A percentile compares a stretch with the other conserved stretches of the same genome.
phyloP scores from a whole-genome alignment of 2,329 filamentous ascomycete genomes.

The Fusarium protoensiforme region DNA sequence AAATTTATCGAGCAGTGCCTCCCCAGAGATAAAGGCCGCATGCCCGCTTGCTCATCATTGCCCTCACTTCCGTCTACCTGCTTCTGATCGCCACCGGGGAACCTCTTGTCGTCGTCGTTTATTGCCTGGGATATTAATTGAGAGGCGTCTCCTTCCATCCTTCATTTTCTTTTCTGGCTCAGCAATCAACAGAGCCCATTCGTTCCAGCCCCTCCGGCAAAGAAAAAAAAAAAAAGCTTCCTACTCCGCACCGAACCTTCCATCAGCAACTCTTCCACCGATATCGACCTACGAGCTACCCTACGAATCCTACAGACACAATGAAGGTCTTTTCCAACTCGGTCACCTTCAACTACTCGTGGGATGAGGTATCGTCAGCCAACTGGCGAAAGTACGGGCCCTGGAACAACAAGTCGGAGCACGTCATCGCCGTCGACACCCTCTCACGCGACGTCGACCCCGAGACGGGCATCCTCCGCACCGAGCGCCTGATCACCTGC shows the following conservation, averaged over 20 bases:
- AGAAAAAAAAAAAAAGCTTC: conserved; percentile 33
- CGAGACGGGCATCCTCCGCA: conserved; percentile 68
- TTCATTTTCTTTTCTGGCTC: conserved; percentile 6
- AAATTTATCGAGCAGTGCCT: conserved; percentile 36
- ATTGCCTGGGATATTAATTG: conserved; percentile 29
- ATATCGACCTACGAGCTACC: conserved; percentile 5
- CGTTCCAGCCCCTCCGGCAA: neutral
- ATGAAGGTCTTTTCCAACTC: conserved; percentile 98
- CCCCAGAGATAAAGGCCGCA: conserved; percentile 41
- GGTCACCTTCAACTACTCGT: conserved; percentile 96
- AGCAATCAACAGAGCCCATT: conserved; percentile 1
- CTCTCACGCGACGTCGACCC: conserved; percentile 74
- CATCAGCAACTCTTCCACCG: neutral
- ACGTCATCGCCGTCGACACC: conserved; percentile 96
- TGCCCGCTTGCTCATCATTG: conserved; percentile 28
- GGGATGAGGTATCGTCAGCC: conserved; percentile 96
- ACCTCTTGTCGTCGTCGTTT: conserved; percentile 26
- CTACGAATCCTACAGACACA: conserved; percentile 41
- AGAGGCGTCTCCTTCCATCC: conserved; percentile 7
- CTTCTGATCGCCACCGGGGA: conserved; percentile 30
- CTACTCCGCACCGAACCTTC: conserved; percentile 13
- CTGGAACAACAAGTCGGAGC: conserved; percentile 98
- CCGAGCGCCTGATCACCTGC: conserved; percentile 72
- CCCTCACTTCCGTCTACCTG: conserved; percentile 22
- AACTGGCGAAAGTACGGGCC: conserved; percentile 99